Evolutionary conservation across 139 green algal species (phyloP).

Genomic region (Edaphochlamys debaryana): DNA sequence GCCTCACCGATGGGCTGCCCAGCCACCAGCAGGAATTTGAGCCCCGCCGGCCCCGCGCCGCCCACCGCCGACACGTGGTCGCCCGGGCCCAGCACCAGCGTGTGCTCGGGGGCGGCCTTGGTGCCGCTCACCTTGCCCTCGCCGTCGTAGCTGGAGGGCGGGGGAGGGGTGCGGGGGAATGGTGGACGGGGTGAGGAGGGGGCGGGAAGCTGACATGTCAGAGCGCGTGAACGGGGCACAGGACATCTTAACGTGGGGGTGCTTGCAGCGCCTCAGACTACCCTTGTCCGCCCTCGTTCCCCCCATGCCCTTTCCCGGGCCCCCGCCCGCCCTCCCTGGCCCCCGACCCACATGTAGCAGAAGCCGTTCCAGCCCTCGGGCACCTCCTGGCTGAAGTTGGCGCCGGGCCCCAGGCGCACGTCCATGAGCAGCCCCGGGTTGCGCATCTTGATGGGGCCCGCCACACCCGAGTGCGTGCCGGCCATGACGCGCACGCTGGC

Average conservation of each 20-base stretch:
- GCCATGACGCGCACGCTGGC: slow-evolving; percentile 86
- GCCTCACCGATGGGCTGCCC: slow-evolving; percentile 89
- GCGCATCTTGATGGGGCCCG: slow-evolving; percentile 80
- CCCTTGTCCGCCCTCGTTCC: too few relatives aligned
- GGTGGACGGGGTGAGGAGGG: too few relatives aligned
- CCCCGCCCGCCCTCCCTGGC: too few relatives aligned
- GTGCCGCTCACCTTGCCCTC: slow-evolving; percentile 70
- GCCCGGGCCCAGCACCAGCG: slow-evolving; percentile 60
- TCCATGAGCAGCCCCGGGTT: slow-evolving; percentile 90
- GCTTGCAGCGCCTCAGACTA: too few relatives aligned
- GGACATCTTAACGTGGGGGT: too few relatives aligned
- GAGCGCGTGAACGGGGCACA: too few relatives aligned
- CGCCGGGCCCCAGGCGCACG: slow-evolving; percentile 67
- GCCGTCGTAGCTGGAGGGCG: too few relatives aligned
- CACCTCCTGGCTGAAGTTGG: slow-evolving; percentile 59
- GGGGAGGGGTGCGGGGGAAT: too few relatives aligned
- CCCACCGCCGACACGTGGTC: slow-evolving; percentile 59
- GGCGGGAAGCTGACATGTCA: too few relatives aligned
- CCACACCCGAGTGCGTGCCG: slow-evolving; percentile 50
- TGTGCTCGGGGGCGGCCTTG: slow-evolving; percentile 60
- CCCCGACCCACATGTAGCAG: slow-evolving; percentile 82
- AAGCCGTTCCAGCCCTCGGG: slow-evolving; percentile 74
- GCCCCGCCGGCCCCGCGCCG: slow-evolving; percentile 32
- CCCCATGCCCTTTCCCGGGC: too few relatives aligned
- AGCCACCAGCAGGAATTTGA: slow-evolving; percentile 87